phyloP scores from a whole-genome alignment of 2,329 filamentous ascomycete genomes.

The Cryphonectria nitschkei region DNA sequence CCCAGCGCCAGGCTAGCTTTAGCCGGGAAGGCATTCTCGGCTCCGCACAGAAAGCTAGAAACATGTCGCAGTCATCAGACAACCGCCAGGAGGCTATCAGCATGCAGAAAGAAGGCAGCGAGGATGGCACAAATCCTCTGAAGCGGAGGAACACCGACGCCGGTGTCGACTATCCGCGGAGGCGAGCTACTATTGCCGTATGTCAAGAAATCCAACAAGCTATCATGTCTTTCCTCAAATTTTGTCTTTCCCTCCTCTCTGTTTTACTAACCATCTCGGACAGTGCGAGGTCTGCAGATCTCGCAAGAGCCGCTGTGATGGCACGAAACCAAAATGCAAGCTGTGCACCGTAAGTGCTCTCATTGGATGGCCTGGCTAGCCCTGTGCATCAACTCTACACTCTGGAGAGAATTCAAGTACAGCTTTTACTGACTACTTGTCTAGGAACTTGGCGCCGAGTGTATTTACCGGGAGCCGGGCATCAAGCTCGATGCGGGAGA shows the following conservation, averaged over 20 bases:
- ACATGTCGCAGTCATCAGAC: conserved; percentile 59
- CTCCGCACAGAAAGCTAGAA: conserved; percentile 57
- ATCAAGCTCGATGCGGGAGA: conserved; percentile 87
- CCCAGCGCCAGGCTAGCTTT: conserved; percentile 53
- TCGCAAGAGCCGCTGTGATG: conserved; percentile 79
- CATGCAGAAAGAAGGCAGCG: conserved; percentile 49
- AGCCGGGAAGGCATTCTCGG: conserved; percentile 59
- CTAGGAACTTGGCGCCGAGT: conserved; percentile 72
- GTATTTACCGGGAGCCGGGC: conserved; percentile 81
- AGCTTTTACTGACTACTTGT: not conserved
- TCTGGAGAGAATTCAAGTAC: not conserved
- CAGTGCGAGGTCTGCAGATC: conserved; percentile 83
- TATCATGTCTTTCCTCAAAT: conserved; percentile 10
- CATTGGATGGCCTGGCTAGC: not conserved
- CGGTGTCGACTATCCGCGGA: conserved; percentile 65
- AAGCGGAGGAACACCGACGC: conserved; percentile 66
- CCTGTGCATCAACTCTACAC: not conserved
- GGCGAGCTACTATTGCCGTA: conserved; percentile 69
- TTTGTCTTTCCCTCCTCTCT: too few relatives aligned
- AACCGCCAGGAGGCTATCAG: conserved; percentile 46
- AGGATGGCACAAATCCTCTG: conserved; percentile 61
- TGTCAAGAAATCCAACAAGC: conserved; percentile 36
- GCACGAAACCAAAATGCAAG: conserved; percentile 80
- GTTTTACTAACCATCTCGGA: conserved; percentile 18
- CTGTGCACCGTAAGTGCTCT: conserved; percentile 61